phyloP scores from a whole-genome alignment of 2,329 filamentous ascomycete species.

The Stagonosporopsis cucurbitacearum region DNA sequence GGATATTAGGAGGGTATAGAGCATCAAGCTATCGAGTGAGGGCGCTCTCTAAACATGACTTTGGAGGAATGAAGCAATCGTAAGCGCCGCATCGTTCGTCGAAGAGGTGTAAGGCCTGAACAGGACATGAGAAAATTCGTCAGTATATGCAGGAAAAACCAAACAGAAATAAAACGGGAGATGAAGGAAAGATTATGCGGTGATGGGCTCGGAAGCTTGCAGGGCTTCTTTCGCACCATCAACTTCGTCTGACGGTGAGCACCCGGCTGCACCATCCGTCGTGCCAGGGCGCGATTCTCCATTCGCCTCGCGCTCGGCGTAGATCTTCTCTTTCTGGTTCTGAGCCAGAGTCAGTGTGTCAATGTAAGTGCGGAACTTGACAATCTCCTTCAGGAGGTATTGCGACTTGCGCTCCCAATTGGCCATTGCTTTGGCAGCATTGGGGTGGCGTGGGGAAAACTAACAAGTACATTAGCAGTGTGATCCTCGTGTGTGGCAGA shows the following conservation, averaged over 20 bases:
- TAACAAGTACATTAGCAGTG: constrained; percentile 36
- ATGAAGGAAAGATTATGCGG: constrained; percentile 22
- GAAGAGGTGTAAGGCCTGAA: constrained; percentile 44
- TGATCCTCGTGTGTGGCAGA: neutral
- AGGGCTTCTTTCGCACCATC: constrained; percentile 45
- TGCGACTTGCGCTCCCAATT: constrained; percentile 98
- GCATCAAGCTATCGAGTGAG: constrained; percentile 40
- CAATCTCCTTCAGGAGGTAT: constrained; percentile 89
- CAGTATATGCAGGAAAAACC: constrained; percentile 40
- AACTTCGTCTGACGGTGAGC: constrained; percentile 26
- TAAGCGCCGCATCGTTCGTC: constrained; percentile 45
- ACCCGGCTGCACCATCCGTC: constrained; percentile 18
- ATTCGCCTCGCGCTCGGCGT: constrained; percentile 51
- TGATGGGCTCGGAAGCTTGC: constrained; percentile 34
- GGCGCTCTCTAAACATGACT: constrained; percentile 32
- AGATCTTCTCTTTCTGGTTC: constrained; percentile 72
- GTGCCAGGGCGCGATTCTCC: constrained; percentile 26
- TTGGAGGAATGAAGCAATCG: constrained; percentile 46
- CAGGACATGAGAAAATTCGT: constrained; percentile 32
- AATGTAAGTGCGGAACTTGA: constrained; percentile 96
- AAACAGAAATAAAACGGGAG: constrained; percentile 14
- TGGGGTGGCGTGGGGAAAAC: constrained; percentile 84
- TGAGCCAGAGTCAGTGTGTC: constrained; percentile 80
- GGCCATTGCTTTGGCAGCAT: constrained; percentile 82
- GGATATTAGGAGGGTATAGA: constrained; percentile 32